phyloP scores from a whole-genome alignment of 306 rosid genomes.

The Argentina anserina region DNA sequence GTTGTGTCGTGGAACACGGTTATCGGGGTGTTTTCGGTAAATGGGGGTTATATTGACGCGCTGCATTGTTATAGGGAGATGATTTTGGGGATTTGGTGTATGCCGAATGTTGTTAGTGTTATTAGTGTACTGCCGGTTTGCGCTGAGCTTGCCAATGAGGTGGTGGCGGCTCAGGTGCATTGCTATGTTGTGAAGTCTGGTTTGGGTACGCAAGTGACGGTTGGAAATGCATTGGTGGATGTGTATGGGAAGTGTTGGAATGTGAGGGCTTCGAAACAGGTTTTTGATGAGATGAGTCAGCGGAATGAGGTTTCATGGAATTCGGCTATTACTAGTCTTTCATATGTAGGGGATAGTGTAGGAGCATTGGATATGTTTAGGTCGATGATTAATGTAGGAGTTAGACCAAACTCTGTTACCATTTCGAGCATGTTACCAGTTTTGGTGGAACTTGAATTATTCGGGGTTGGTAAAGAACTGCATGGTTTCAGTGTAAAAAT shows the following conservation, averaged over 20 bases:
- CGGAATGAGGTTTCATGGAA: conserved; percentile 88
- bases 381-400: conserved; percentile 53
- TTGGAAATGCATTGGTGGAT: conserved; percentile 68
- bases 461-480: conserved; percentile 52
- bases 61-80: conserved; percentile 39
- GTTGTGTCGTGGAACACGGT: conserved; percentile 72
- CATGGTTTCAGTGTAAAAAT: conserved; percentile 65
- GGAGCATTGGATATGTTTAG: conserved; percentile 54
- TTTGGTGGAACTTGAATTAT: conserved; percentile 58
- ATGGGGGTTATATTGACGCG: conserved; percentile 42
- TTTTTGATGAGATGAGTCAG: conserved; percentile 62
- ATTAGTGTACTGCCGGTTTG: conserved; percentile 64
- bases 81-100: conserved; percentile 32
- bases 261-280: conserved; percentile 49
- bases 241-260: conserved; percentile 78
- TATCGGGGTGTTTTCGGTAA: conserved; percentile 54
- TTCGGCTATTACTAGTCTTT: conserved; percentile 60
- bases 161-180: conserved; percentile 52
- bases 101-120: conserved; percentile 56
- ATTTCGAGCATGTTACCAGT: conserved; percentile 69
- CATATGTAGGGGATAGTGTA: conserved; percentile 41
- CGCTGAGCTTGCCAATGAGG: conserved; percentile 44
- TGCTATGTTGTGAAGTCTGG: conserved; percentile 73
- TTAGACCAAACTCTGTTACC: conserved; percentile 63
- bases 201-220: conserved; percentile 45